Base-by-base conservation (phyloP, 2,329 filamentous ascomycete genomes). In the Paracoccidioides lutzii region DNA sequence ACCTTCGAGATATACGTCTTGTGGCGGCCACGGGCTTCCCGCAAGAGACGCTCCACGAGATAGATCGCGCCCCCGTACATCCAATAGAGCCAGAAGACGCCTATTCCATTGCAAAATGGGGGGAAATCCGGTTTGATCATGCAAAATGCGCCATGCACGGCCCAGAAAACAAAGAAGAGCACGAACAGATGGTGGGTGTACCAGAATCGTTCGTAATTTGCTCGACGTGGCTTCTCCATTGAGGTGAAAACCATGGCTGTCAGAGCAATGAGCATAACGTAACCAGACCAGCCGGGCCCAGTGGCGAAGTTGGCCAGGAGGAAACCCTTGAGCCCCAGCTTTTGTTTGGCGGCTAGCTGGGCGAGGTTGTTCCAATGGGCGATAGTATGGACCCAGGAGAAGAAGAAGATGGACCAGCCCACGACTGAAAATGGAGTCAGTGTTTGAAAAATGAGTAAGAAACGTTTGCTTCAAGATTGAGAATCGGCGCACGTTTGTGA, bases 61-160 rank as follows among this genome's bases (percentile, higher is more conserved):
- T 93, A 94, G 57, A 84, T 76, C 67, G 88, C 87, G 59, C 87
- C 88, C 52, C 87, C 85, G 66, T 88, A 88, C 79, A 88, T 84
- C 87, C 87, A 93, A 75, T 87, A 93, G 73, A 90, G 84, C 85
- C 87, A 93, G 69, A 94, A 93, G 54, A 90, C 86, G 64, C 87
- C 88, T 58, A 88, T 76, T 57, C 84, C 83, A 55, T 81, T 77
- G 72, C 88, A 65, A 52, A 61, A 90, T 1, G 88, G 87, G 5
- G 85, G 84, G 59, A 86, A 81, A 67, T 93, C 88, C 53, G 87
- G 83, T 71, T 88, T 87, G 65, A 91, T 91, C 88, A 93, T 91
- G 72, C 88, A 91, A 75, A 90, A 93, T 32, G 86, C 85, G 57
- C 88, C 88, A 71, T 94, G 88, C 64, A 91, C 80, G n/a, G 87